These are phyloP conservation scores for Imleria badia DNA, from an alignment of 768 basidiomycete species.

Conservation along the genomic window DNA sequence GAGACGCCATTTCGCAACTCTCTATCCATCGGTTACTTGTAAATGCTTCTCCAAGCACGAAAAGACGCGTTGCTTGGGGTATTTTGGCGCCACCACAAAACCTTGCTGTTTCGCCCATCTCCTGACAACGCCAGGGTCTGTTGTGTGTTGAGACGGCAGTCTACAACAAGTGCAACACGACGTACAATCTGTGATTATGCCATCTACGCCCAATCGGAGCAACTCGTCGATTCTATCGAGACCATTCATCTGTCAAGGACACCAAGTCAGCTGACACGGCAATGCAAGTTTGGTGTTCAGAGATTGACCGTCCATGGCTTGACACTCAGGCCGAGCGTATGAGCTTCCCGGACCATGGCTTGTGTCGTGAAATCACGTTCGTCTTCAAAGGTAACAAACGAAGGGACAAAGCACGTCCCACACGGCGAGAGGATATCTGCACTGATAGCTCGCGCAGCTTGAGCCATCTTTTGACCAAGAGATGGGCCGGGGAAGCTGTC, in stretches of 20 bases:
- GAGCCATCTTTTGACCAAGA: constrained; percentile 56
- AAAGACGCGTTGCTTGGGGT: constrained; percentile 58
- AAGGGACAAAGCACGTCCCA: constrained; percentile 41
- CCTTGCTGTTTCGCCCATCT: constrained; percentile 56
- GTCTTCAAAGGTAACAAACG: constrained; percentile 41
- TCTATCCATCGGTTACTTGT: not conserved
- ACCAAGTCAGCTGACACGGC: not conserved
- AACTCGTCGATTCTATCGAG: constrained; percentile 63
- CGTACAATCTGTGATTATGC: constrained; percentile 74
- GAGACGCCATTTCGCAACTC: not conserved
- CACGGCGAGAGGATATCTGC: constrained; percentile 68
- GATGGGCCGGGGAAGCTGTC: constrained; percentile 63
- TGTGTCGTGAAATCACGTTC: constrained; percentile 62
- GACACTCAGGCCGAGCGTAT: constrained; percentile 58
- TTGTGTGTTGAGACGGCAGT: not conserved
- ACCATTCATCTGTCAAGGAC: constrained; percentile 50
- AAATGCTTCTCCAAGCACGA: constrained; percentile 56
- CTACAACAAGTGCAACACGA: not conserved
- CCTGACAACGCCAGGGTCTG: constrained; percentile 58
- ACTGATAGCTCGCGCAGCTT: constrained; percentile 63
- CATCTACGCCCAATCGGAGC: constrained; percentile 62
- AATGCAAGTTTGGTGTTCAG: not conserved
- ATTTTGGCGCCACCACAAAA: constrained; percentile 52
- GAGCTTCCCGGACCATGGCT: constrained; percentile 68
- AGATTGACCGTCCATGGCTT: constrained; percentile 72